Percentiles rank a stretch among this genome's conserved stretches.
phyloP scores from a whole-genome alignment of 441 rosid species.

The Corymbia citriodora region DNA sequence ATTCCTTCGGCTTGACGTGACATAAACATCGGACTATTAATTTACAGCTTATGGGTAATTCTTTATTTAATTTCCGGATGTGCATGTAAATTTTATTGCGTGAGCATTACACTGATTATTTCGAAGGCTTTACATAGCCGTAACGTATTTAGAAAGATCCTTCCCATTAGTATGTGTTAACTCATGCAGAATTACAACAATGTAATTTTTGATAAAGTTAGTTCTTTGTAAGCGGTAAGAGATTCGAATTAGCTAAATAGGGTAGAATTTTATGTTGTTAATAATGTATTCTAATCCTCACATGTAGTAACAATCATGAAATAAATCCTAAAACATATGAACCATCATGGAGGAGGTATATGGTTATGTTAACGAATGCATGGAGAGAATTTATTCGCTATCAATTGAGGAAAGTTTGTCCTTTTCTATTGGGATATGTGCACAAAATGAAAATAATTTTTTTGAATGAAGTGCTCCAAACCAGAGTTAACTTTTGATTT shows the following conservation, averaged over 20 bases:
- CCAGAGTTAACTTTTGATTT: neutral
- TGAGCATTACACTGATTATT: neutral
- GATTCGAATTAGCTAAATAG: neutral
- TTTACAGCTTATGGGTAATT: neutral
- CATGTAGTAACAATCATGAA: too few species aligned
- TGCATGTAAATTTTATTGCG: too few species aligned
- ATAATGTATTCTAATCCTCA: neutral
- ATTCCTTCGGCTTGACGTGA: neutral
- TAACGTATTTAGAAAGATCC: neutral
- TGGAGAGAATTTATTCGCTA: neutral
- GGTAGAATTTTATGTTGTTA: neutral
- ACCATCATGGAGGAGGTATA: neutral
- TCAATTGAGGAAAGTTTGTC: neutral
- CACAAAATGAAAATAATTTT: neutral
- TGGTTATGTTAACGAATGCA: neutral
- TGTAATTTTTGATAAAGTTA: neutral
- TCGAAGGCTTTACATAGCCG: neutral
- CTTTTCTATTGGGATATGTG: neutral
- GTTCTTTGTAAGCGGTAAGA: neutral
- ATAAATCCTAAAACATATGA: neutral
- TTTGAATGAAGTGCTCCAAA: neutral
- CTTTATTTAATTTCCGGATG: neutral
- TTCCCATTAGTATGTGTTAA: neutral
- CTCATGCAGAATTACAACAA: neutral
- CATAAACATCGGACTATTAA: neutral